Percentiles rank a stretch among this genome's conserved stretches.
Conservation (phyloP, 805 yeast genomes). For the Pichia exigua region DNA sequence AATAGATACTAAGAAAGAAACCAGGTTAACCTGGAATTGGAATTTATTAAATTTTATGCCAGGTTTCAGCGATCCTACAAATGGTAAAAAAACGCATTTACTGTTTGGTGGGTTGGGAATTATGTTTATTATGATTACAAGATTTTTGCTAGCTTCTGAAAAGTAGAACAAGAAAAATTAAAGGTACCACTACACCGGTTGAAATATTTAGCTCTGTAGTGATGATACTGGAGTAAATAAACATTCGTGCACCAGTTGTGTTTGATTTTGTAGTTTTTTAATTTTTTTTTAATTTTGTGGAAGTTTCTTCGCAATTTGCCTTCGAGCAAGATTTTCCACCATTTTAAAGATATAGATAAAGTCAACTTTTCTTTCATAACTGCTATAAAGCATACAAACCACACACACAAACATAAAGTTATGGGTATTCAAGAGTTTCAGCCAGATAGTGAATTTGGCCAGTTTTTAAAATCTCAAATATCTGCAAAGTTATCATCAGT, state of each 20-base stretch:
- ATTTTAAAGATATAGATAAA: too few relatives aligned
- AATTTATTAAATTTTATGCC: background rate
- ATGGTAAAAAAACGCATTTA: background rate
- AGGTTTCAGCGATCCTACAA: background rate
- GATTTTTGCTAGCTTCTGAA: background rate
- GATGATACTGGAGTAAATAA: too few relatives aligned
- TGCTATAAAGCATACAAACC: background rate
- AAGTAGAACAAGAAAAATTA: too few relatives aligned
- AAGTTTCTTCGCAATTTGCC: background rate
- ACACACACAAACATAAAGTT: background rate
- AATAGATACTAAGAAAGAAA: background rate
- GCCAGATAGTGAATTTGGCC: conserved; percentile 29
- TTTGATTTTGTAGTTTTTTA: too few relatives aligned
- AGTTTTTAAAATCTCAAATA: conserved; percentile 37
- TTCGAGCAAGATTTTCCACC: background rate
- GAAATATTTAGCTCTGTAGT: too few relatives aligned
- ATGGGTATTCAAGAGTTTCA: conserved; percentile 19
- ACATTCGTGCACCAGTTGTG: too few relatives aligned
- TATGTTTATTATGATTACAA: background rate
- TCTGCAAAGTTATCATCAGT: conserved; percentile 33
- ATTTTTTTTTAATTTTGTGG: background rate
- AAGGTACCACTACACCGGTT: too few relatives aligned
- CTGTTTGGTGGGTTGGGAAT: background rate
- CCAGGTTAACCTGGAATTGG: background rate
- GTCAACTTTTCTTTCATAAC: background rate